These are phyloP conservation scores for Hyaloperonospora arabidopsidis DNA, from an alignment of 352 stramenopile genomes.

Conservation along the genomic window DNA sequence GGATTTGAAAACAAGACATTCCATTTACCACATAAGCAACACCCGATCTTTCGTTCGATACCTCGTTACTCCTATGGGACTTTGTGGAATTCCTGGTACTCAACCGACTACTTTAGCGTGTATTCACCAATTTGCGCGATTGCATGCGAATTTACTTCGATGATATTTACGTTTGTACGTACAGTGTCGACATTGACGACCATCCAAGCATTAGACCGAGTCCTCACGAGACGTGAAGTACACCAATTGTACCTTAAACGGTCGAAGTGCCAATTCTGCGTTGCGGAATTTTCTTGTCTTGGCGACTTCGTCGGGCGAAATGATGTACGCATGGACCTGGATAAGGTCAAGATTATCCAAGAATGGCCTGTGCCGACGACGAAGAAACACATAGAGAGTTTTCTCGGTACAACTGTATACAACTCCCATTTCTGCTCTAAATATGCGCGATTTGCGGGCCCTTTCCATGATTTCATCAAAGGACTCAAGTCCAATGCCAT, in stretches of 20 bases:
- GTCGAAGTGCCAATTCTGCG: slow-evolving; percentile 2
- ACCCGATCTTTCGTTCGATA: slow-evolving; percentile 3
- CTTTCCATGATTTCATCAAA: slow-evolving; percentile 5
- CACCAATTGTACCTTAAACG: slow-evolving; percentile 3
- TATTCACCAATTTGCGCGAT: background rate
- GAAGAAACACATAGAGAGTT: slow-evolving; percentile 2
- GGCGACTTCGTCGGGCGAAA: slow-evolving; percentile 1
- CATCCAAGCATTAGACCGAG: slow-evolving; percentile 1
- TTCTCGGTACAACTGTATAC: slow-evolving; percentile 1
- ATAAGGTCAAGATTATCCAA: slow-evolving; percentile 1
- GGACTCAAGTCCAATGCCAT: background rate
- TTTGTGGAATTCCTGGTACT: slow-evolving; percentile 1
- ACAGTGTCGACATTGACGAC: background rate
- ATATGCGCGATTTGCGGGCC: slow-evolving; percentile 4
- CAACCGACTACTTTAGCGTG: background rate
- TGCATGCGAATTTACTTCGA: slow-evolving; percentile 1
- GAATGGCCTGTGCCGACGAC: slow-evolving; percentile 1
- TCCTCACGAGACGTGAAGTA: slow-evolving; percentile 5
- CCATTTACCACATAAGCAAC: slow-evolving; percentile 1
- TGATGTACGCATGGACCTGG: background rate
- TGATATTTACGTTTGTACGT: slow-evolving; percentile 4
- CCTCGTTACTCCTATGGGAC: slow-evolving; percentile 1
- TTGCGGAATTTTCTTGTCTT: slow-evolving; percentile 3
- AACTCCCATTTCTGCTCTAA: background rate
- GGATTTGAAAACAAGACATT: background rate